phyloP scores from a whole-genome alignment of 371 early-diverging fungal species.

The Spraguea lophii region DNA sequence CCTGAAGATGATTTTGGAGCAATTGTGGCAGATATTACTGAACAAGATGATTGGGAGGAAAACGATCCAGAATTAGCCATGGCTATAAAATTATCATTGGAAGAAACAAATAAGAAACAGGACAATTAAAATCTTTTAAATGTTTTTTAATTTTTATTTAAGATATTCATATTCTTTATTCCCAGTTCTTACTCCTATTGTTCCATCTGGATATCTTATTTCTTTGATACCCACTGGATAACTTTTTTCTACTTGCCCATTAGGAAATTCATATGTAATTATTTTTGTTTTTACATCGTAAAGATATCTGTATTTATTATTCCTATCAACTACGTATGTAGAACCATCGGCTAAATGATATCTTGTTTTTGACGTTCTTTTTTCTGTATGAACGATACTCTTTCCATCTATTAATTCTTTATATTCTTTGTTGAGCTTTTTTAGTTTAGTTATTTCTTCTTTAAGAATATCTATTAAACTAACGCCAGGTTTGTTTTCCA shows the following conservation, averaged over 20 bases:
- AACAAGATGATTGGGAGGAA: slow-evolving; percentile 4
- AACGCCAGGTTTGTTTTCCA: slow-evolving; percentile 31
- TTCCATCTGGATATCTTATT: slow-evolving; percentile 43
- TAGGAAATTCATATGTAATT: slow-evolving; percentile 47
- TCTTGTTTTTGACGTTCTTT: slow-evolving; percentile 30
- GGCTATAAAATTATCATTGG: slow-evolving; percentile 27
- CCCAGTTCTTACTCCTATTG: slow-evolving; percentile 37
- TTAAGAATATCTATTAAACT: slow-evolving; percentile 37
- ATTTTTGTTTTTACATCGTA: slow-evolving; percentile 42
- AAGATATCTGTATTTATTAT: slow-evolving; percentile 44
- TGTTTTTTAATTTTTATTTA: too few species aligned
- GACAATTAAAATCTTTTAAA: too few species aligned
- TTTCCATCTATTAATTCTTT: slow-evolving; percentile 32
- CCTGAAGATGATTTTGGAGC: slow-evolving; percentile 14
- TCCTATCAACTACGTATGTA: slow-evolving; percentile 40
- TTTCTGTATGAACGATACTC: slow-evolving; percentile 40
- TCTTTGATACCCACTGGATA: slow-evolving; percentile 46
- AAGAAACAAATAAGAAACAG: slow-evolving; percentile 1
- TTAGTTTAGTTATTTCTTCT: slow-evolving; percentile 42
- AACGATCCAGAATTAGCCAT: slow-evolving; percentile 35
- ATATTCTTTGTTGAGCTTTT: slow-evolving; percentile 36
- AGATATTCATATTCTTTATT: slow-evolving; percentile 42
- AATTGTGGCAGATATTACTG: slow-evolving; percentile 3
- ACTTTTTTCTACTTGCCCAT: slow-evolving; percentile 48
- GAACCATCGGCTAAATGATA: slow-evolving; percentile 46